A percentile compares a stretch with the other conserved stretches of the same genome.
phyloP scores from a whole-genome alignment of 1,284 basidiomycete genomes.

The Coniophora puteana region DNA sequence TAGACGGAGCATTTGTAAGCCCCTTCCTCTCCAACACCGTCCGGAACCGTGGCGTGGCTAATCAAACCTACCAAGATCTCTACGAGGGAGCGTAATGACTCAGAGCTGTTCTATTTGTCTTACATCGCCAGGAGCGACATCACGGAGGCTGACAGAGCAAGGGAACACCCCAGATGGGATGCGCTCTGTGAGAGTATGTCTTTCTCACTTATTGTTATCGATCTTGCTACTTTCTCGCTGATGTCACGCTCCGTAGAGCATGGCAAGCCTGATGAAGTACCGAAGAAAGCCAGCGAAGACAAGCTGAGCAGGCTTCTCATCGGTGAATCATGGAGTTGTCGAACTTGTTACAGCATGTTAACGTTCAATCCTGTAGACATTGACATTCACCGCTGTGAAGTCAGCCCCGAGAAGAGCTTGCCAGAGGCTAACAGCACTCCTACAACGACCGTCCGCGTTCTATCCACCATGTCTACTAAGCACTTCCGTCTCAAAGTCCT shows the following conservation, averaged over 20 bases:
- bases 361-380: constrained; percentile 30
- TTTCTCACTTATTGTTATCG: constrained; percentile 2
- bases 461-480: constrained; percentile 64
- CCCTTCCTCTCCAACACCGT: constrained; percentile 6
- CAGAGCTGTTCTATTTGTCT: constrained; percentile 83
- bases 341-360: constrained; percentile 1
- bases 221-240: neutral
- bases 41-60: constrained; percentile 8
- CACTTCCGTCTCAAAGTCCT: constrained; percentile 50
- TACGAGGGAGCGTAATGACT: constrained; percentile 73
- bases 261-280: constrained; percentile 46
- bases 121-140: constrained; percentile 45
- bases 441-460: constrained; percentile 41
- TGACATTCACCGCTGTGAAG: constrained; percentile 28
- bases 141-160: constrained; percentile 41
- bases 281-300: constrained; percentile 33
- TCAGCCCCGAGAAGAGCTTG: constrained; percentile 14
- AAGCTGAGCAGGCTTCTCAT: constrained; percentile 63
- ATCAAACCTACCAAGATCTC: constrained; percentile 50
- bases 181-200: constrained; percentile 61
- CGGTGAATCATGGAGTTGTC: constrained; percentile 36
- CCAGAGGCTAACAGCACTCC: constrained; percentile 14
- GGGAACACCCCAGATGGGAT: constrained; percentile 60
- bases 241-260: constrained; percentile 44
- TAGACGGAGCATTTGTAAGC: constrained; percentile 71